Evolutionary conservation across 2,329 filamentous ascomycete genomes (phyloP).

Genomic region (Teratosphaeriaceae sp.): DNA sequence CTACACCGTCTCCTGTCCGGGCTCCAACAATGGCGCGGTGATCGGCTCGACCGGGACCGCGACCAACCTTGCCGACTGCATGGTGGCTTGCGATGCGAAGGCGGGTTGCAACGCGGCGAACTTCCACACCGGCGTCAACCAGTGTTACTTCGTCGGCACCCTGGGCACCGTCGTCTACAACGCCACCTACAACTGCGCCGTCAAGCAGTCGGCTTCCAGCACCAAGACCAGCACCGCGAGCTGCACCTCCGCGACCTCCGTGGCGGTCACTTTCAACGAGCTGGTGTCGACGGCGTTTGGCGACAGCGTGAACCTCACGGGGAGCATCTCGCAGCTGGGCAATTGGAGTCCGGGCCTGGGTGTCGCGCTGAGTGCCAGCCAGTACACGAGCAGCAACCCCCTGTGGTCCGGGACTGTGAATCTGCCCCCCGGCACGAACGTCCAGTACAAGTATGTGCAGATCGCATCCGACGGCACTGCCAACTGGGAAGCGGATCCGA

Average conservation of each 20-base stretch:
- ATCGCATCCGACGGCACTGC: slow-evolving; percentile 49
- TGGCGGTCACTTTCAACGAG: slow-evolving; percentile 59
- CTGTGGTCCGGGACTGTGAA: slow-evolving; percentile 55
- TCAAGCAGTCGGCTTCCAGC: not conserved
- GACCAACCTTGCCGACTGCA: slow-evolving; percentile 5
- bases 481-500: slow-evolving; percentile 58
- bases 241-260: slow-evolving; percentile 14
- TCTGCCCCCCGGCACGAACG: slow-evolving; percentile 48
- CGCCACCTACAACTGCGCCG: slow-evolving; percentile 7
- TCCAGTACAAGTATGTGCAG: slow-evolving; percentile 58
- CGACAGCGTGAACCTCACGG: slow-evolving; percentile 59
- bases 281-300: slow-evolving; percentile 52
- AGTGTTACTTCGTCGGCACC: slow-evolving; percentile 5
- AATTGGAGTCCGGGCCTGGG: slow-evolving; percentile 51
- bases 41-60: slow-evolving; percentile 1
- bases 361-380: slow-evolving; percentile 49
- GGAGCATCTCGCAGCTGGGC: slow-evolving; percentile 54
- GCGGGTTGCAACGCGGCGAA: slow-evolving; percentile 6
- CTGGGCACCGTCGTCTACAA: slow-evolving; percentile 5
- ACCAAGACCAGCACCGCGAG: not conserved
- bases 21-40: slow-evolving; percentile 4
- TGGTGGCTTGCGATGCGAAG: slow-evolving; percentile 7
- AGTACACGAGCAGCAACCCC: slow-evolving; percentile 54
- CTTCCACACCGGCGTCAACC: slow-evolving; percentile 8
- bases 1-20: slow-evolving; percentile 6